A percentile compares a stretch with the other conserved stretches of the same genome.
Conservation (phyloP, 2,329 filamentous ascomycete genomes). For the Aspergillus neoniger region DNA sequence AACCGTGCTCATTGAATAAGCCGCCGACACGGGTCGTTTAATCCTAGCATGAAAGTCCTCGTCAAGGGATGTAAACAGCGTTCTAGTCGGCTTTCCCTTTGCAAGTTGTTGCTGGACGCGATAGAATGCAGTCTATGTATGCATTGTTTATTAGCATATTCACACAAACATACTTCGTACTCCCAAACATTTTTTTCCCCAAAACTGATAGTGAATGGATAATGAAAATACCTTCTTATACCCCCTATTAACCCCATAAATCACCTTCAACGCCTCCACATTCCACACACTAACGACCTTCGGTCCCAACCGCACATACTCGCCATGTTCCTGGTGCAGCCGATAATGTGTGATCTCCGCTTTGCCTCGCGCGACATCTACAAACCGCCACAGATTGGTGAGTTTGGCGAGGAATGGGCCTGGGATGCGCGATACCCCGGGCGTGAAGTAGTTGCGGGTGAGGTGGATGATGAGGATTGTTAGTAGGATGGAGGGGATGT, state of each 20-base stretch:
- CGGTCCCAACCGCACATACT: constrained; percentile 2
- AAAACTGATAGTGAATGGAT: too few species aligned
- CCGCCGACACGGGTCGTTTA: constrained; percentile 41
- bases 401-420: background rate
- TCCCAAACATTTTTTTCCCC: too few species aligned
- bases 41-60: constrained; percentile 38
- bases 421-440: background rate
- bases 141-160: background rate
- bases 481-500: background rate
- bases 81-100: background rate
- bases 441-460: background rate
- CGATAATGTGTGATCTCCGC: background rate
- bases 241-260: constrained; percentile 26
- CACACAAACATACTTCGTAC: too few species aligned
- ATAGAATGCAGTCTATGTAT: background rate
- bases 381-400: background rate
- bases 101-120: background rate
- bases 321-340: background rate
- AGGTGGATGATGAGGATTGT: background rate
- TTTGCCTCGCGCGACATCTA: background rate
- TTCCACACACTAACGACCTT: constrained; percentile 26
- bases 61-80: background rate
- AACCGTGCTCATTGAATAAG: constrained; percentile 46
- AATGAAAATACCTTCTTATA: constrained; percentile 18
- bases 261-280: constrained; percentile 21